phyloP scores from a whole-genome alignment of 2,329 filamentous ascomycete species.

The Microsporum ferrugineum region DNA sequence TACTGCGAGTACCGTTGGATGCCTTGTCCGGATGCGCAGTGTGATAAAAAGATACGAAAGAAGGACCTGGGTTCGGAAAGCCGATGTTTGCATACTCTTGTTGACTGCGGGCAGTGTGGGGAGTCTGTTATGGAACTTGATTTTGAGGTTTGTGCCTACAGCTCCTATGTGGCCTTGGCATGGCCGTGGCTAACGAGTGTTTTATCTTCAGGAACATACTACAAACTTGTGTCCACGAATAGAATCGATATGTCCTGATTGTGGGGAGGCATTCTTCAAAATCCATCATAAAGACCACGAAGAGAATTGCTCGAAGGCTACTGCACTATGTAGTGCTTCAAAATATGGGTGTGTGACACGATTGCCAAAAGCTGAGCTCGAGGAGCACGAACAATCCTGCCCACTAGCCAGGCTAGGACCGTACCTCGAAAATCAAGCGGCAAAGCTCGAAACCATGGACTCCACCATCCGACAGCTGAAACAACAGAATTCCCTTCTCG shows the following conservation, averaged over 20 bases:
- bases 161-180: neutral
- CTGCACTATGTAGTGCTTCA: conserved; percentile 28
- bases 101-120: conserved; percentile 43
- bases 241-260: conserved; percentile 29
- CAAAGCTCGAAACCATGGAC: conserved; percentile 34
- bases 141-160: conserved; percentile 34
- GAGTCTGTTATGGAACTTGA: conserved; percentile 44
- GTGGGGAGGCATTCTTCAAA: conserved; percentile 24
- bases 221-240: conserved; percentile 28
- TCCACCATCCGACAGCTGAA: conserved; percentile 35
- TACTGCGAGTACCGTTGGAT: conserved; percentile 48
- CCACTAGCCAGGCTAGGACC: conserved; percentile 39
- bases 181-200: neutral
- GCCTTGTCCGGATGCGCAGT: conserved; percentile 41
- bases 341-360: conserved; percentile 35
- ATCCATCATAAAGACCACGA: conserved; percentile 27
- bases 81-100: conserved; percentile 43
- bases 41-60: conserved; percentile 42
- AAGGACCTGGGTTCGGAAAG: conserved; percentile 42
- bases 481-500: conserved; percentile 38
- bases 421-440: conserved; percentile 34
- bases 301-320: conserved; percentile 28
- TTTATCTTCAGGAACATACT: conserved; percentile 26
- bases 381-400: conserved; percentile 39
- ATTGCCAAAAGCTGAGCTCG: conserved; percentile 27